Evolutionary conservation across 495 filamentous ascomycete species (phyloP), one percentile per base, ranked within the genome.

Genomic region (Penicillium chermesinum): DNA sequence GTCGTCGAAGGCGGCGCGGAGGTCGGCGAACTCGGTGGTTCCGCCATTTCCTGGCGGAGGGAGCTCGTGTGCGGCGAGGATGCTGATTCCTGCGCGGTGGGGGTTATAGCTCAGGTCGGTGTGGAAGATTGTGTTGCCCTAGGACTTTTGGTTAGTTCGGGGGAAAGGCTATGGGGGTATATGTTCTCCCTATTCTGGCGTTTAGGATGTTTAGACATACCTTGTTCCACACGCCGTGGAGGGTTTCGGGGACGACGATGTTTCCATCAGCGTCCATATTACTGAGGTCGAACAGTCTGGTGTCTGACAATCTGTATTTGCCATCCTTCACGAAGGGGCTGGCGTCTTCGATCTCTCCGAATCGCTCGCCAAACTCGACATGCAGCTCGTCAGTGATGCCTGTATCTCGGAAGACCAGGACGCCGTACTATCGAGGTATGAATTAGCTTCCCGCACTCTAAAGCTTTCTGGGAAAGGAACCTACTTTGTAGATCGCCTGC

Each of bases 281-380:
- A 0, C 57, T 44, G 19, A 77, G 80, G 57, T 84, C 80, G 61
- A 82, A 82, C 4, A 83, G 67, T 50, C 79, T 72, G 19, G 67
- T 61, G 48, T 75, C 66, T 1, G 52, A 64, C 41, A 76, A 72
- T 14, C 79, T 74, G 18, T 70, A 67, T 13, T 73, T 72, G 7
- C 71, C 71, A 8, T 58, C 63, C 1, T 53, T 46, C n/a, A 77
- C 55, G 58, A 76, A 82, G 2, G 76, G 77, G 5, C 59, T 65
- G n/a, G 80, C 73, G 52, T 80, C 73, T 65, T 84, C 80, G 1
- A 83, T 71, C 22, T 80, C 76, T 14, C 79, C 80, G 46, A 84
- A 71, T 9, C 66, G 69, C 4, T 53, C 30, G n/a, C 74, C 73
- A 63, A 83, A 80, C 18, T 62, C 55, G 30, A 84, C 70, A 51